Base-by-base conservation (phyloP, 1,284 basidiomycete species). In the Cutaneotrichosporon spelunceum region DNA sequence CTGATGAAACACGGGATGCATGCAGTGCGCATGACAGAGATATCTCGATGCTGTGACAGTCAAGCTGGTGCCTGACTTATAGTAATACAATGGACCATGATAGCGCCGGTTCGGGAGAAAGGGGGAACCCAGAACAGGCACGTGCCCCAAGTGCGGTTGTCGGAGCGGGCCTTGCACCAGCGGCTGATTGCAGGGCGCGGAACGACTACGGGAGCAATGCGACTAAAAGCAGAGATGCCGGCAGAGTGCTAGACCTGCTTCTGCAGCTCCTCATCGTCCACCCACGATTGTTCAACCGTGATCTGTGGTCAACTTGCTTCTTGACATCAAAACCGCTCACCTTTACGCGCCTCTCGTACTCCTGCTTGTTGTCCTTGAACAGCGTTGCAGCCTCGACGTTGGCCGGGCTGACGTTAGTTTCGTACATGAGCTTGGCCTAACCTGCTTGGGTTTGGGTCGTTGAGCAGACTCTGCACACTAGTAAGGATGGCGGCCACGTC, bases 401-500 rank as follows among this genome's bases (percentile, higher is more conserved):
- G 1, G 95, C 95, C 6, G 95, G 95, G 74, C 92, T 95, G 67
- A 19, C 3, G 57, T 50, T 33, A 53, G 50, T 54, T 44, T 14
- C 11, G 13, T 2, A 11, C 23, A 55, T 16, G 33, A 49, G 39
- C 53, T 44, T 33, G 11, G 2, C 75, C 83, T 67, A 66, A 84
- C 82, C 82, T 84, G 73, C 93, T 93, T 1, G 95, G 94, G 78
- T 99, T 99, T 11, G 95, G 95, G 78, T 99, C 95, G 75, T 98
- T 94, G 65, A 99, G 81, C 60, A 99, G 81, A 78, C 89, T 91
- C 79, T 98, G 95, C 66, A 99, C 94, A 67, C 88, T 90, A 1
- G 95, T 99, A 68, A 99, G 83, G 77, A 98, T 98, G 21, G 95
- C 95, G 9, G 94, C 93, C 49, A 99, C 95, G 75, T 99, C 95